Conservation (phyloP, 2,329 filamentous ascomycete species). For the Calycina marina region DNA sequence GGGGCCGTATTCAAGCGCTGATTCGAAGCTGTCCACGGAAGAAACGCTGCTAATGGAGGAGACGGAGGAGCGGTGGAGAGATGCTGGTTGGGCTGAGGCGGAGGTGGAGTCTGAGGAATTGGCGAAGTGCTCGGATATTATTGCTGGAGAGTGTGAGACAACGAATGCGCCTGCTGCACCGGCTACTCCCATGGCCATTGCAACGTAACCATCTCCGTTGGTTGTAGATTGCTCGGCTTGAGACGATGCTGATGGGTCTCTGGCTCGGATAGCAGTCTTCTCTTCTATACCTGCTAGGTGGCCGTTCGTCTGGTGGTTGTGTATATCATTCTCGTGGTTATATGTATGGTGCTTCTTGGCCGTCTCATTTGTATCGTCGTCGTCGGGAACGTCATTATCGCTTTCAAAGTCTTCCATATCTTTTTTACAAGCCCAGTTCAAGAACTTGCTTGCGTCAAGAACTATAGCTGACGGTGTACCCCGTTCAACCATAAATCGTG, state of each 20-base stretch:
- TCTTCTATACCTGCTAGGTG: conserved; percentile 17
- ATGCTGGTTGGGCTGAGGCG: conserved; percentile 16
- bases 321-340: conserved; percentile 18
- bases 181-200: conserved; percentile 38
- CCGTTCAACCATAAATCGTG: conserved; percentile 57
- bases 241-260: conserved; percentile 1
- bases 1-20: conserved; percentile 25
- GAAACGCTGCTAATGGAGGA: conserved; percentile 26
- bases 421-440: conserved; percentile 48
- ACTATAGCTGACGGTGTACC: conserved; percentile 53
- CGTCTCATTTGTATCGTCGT: conserved; percentile 9
- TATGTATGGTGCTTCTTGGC: conserved; percentile 12
- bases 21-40: conserved; percentile 35
- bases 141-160: conserved; percentile 21
- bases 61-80: conserved; percentile 11
- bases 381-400: conserved; percentile 10
- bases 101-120: conserved; percentile 4
- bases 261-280: conserved; percentile 1
- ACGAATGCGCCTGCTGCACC: conserved; percentile 34
- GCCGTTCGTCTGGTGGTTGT: conserved; percentile 21
- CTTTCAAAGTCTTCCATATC: conserved; percentile 18
- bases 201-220: conserved; percentile 34
- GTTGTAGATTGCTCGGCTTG: conserved; percentile 1
- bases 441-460: conserved; percentile 49
- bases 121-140: conserved; percentile 21